Evolutionary conservation across 2,329 filamentous ascomycete genomes (phyloP), one percentile per base, ranked within the genome.

Genomic region (Aspergillus glaucus): DNA sequence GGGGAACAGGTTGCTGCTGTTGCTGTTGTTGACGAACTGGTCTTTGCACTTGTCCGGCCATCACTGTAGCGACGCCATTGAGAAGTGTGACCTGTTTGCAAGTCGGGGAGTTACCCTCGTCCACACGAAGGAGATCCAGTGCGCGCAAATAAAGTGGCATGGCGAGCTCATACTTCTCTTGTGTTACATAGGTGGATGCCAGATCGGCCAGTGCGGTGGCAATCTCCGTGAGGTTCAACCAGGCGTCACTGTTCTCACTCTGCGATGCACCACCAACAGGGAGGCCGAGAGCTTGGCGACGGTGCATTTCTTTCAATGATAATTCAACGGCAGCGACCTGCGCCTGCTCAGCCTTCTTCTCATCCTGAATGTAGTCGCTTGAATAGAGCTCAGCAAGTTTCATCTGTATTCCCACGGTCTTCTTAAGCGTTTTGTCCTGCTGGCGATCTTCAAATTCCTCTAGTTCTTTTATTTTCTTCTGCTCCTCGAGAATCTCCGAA

Each of bases 91-190:
- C 86, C 45, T 86, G 83, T 65, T 95, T 90, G 65, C 91, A 96
- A 26, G 75, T 79, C 21, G 73, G 75, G 1, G 71, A 70, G 3
- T 57, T 52, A 22, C 63, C 63, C 44, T 73, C 68, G 4, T 65
- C 65, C 21, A 57, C 55, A 8, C 81, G 77, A 64, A 81, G 85
- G 42, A 93, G 70, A 15, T 84, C 79, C 30, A 95, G 75, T 5
- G 91, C 88, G 62, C 94, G 89, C 59, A 96, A 81, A 65, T 91
- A 95, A 26, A 96, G 76, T 3, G 91, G 90, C 19, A 91, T 80
- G 5, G 91, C 86, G 2, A 96, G 82, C 57, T 92, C 87, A 62
- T 89, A 85, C 58, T 87, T 82, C 41, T 84, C 80, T 58, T 81
- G 82, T 44, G 79, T 77, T 62, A 88, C 82, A 68, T 95, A 96